These are phyloP conservation scores for Hydrangea macrophylla DNA, from an alignment of 148 eudicot species.

Conservation along the genomic window DNA sequence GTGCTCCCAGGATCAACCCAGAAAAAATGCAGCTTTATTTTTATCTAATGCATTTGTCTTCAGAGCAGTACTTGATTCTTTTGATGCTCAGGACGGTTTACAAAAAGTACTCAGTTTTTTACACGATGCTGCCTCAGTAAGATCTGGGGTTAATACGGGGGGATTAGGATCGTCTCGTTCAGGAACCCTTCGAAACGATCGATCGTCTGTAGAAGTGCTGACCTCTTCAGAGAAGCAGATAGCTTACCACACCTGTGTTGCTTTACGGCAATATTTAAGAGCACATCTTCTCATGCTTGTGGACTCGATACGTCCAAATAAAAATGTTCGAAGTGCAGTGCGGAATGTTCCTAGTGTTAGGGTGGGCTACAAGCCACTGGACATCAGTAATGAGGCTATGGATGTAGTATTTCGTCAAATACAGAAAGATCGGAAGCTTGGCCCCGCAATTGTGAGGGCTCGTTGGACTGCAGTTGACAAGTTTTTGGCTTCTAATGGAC, in stretches of 20 bases:
- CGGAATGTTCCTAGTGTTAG: slow-evolving; percentile 61
- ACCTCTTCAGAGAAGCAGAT: slow-evolving; percentile 94
- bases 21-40: slow-evolving; percentile 92
- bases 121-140: slow-evolving; percentile 81
- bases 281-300: slow-evolving; percentile 84
- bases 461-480: slow-evolving; percentile 91
- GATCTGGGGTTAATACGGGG: slow-evolving; percentile 79
- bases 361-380: slow-evolving; percentile 90
- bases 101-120: slow-evolving; percentile 64
- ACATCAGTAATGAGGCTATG: slow-evolving; percentile 88
- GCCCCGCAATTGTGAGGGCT: slow-evolving; percentile 84
- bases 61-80: slow-evolving; percentile 88
- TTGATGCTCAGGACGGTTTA: slow-evolving; percentile 86
- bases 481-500: slow-evolving; percentile 80
- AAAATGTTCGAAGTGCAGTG: slow-evolving; percentile 63
- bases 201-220: slow-evolving; percentile 73
- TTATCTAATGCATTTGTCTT: slow-evolving; percentile 92
- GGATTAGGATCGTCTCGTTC: slow-evolving; percentile 52
- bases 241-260: slow-evolving; percentile 91
- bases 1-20: slow-evolving; percentile 89
- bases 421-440: slow-evolving; percentile 95
- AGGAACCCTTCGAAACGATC: slow-evolving; percentile 70
- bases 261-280: slow-evolving; percentile 89
- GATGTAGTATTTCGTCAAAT: slow-evolving; percentile 80
- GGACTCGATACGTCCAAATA: slow-evolving; percentile 80